A percentile compares a stretch with the other conserved stretches of the same genome.
Conservation (phyloP, 768 basidiomycete species). For the Hygrocybe punicea region DNA sequence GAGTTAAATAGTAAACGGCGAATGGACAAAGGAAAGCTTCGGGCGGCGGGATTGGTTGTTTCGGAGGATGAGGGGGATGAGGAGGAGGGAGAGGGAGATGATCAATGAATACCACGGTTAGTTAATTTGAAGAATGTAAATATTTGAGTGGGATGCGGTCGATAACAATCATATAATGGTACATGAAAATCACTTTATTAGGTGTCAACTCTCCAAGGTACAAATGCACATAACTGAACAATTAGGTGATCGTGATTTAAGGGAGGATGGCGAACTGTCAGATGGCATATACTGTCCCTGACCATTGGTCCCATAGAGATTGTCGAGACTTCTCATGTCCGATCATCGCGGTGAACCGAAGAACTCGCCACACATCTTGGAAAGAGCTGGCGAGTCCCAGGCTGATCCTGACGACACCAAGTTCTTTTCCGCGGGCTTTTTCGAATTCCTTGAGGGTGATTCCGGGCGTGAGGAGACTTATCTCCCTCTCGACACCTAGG, state of each 20-base stretch:
- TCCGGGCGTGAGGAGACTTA: conserved; percentile 57
- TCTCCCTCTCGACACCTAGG: conserved; percentile 61
- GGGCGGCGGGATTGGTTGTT: conserved; percentile 75
- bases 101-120: conserved; percentile 4
- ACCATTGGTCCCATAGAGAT: conserved; percentile 42
- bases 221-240: no score
- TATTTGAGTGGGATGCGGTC: no score
- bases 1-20: conserved; percentile 84
- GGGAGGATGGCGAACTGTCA: conserved; percentile 17
- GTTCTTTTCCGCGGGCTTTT: conserved; percentile 55
- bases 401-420: conserved; percentile 74
- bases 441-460: conserved; percentile 64
- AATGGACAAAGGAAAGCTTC: conserved; percentile 77
- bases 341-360: conserved; percentile 48
- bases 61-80: conserved; percentile 90
- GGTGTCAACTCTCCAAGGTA: no score
- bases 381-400: conserved; percentile 78
- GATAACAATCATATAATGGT: no score
- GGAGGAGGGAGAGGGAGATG: conserved; percentile 53
- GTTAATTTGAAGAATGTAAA: not conserved
- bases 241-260: no score
- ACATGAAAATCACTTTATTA: no score
- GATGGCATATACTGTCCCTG: conserved; percentile 17
- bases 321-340: conserved; percentile 37
- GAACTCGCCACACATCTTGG: conserved; percentile 63